These are phyloP conservation scores for Neodidymelliopsis sp. DNA, from an alignment of 2,329 filamentous ascomycete species.

Conservation along the genomic window DNA sequence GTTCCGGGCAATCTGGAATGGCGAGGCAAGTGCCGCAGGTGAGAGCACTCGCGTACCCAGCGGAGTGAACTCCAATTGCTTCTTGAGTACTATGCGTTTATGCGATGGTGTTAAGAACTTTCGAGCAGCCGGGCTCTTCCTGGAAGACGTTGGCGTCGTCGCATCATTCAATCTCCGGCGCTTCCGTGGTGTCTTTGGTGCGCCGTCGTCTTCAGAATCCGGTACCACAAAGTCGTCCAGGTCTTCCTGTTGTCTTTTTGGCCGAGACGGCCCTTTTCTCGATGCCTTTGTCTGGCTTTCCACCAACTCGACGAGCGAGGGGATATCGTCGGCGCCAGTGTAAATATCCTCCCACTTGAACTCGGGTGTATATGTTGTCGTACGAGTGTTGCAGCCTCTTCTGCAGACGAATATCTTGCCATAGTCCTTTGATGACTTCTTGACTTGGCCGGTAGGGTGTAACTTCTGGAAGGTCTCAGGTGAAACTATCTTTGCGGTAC, in stretches of 20 bases:
- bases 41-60: slow-evolving; percentile 87
- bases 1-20: slow-evolving; percentile 88
- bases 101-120: slow-evolving; percentile 69
- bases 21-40: slow-evolving; percentile 78
- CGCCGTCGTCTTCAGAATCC: slow-evolving; percentile 51
- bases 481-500: slow-evolving; percentile 83
- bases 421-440: slow-evolving; percentile 74
- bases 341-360: slow-evolving; percentile 92
- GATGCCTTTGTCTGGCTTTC: slow-evolving; percentile 76
- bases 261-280: slow-evolving; percentile 57
- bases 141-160: slow-evolving; percentile 54
- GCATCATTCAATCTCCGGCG: slow-evolving; percentile 56
- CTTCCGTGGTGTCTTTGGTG: slow-evolving; percentile 56
- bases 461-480: slow-evolving; percentile 68
- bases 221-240: slow-evolving; percentile 55
- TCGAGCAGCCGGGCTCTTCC: slow-evolving; percentile 56
- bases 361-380: slow-evolving; percentile 89
- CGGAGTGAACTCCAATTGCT: slow-evolving; percentile 92
- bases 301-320: slow-evolving; percentile 70
- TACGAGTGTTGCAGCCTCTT: slow-evolving; percentile 86
- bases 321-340: slow-evolving; percentile 70
- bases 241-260: slow-evolving; percentile 45
- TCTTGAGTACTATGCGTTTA: slow-evolving; percentile 78
- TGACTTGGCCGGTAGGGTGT: slow-evolving; percentile 78
- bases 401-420: slow-evolving; percentile 92